Conservation (phyloP, 225 moss, liverwort and hornwort species). For the Straminergon stramineum region DNA sequence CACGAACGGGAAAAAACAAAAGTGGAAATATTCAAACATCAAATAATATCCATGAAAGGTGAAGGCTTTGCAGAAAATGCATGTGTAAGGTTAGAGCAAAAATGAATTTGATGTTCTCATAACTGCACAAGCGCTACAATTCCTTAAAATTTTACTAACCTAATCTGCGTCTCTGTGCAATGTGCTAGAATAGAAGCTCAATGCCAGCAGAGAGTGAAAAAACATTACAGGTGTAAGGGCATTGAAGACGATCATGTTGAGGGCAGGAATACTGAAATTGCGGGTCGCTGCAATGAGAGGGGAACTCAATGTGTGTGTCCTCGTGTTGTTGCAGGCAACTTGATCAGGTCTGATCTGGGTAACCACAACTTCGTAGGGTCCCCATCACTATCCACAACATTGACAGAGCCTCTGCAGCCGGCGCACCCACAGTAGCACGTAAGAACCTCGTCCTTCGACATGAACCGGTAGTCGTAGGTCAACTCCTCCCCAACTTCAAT, state of each 20-base stretch:
- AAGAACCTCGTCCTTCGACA: conserved; percentile 89
- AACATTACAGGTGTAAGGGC: conserved; percentile 15
- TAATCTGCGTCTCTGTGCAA: background rate
- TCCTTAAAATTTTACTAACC: background rate
- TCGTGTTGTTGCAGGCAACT: conserved; percentile 40
- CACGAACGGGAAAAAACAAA: background rate
- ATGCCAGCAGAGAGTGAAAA: background rate
- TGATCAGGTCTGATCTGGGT: conserved; percentile 58
- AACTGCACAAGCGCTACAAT: background rate
- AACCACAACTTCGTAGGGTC: conserved; percentile 59
- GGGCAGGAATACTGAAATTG: background rate
- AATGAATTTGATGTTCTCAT: background rate
- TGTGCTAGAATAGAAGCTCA: background rate
- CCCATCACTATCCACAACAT: conserved; percentile 65
- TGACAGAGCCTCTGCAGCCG: conserved; percentile 95
- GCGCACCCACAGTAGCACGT: conserved; percentile 93
- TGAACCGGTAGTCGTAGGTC: conserved; percentile 95
- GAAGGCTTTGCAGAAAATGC: background rate
- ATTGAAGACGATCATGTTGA: conserved; percentile 1
- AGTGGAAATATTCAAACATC: background rate
- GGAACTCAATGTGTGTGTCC: conserved; percentile 38
- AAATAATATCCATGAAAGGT: background rate
- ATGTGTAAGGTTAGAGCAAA: background rate
- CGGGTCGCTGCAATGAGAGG: background rate
- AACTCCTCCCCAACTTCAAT: conserved; percentile 72